phyloP scores from a whole-genome alignment of 805 yeast genomes.

The Saturnispora zaruensis region DNA sequence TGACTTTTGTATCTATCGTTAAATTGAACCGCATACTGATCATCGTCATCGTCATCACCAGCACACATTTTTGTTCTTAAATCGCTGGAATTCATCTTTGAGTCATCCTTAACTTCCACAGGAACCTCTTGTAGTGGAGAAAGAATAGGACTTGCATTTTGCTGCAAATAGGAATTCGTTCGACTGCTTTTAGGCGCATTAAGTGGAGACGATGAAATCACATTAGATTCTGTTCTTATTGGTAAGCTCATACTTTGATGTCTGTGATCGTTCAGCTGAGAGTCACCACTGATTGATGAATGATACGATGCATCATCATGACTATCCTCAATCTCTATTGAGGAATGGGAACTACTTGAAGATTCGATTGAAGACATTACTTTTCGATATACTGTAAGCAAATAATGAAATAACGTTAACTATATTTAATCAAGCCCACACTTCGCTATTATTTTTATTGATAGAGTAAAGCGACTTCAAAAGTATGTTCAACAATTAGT shows the following conservation, averaged over 20 bases:
- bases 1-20: constrained; percentile 16
- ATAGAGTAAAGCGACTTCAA: background rate
- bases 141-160: background rate
- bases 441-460: background rate
- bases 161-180: background rate
- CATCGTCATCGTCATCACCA: constrained; percentile 25
- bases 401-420: background rate
- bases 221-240: constrained; percentile 24
- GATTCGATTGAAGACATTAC: constrained; percentile 3
- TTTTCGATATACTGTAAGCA: background rate
- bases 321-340: constrained; percentile 24
- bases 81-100: constrained; percentile 21
- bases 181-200: background rate
- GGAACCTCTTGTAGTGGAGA: background rate
- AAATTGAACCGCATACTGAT: constrained; percentile 21
- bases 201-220: background rate
- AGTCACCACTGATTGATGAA: constrained; percentile 30
- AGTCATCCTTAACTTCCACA: constrained; percentile 8
- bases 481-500: background rate
- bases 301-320: constrained; percentile 26
- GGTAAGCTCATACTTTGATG: constrained; percentile 29
- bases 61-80: constrained; percentile 25
- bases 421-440: background rate
- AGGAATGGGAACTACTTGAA: constrained; percentile 1
- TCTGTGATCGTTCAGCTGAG: constrained; percentile 30